These are phyloP conservation scores for Schoenoplectus tabernaemontani DNA, from an alignment of 202 grass and related monocot species.

Conservation along the genomic window DNA sequence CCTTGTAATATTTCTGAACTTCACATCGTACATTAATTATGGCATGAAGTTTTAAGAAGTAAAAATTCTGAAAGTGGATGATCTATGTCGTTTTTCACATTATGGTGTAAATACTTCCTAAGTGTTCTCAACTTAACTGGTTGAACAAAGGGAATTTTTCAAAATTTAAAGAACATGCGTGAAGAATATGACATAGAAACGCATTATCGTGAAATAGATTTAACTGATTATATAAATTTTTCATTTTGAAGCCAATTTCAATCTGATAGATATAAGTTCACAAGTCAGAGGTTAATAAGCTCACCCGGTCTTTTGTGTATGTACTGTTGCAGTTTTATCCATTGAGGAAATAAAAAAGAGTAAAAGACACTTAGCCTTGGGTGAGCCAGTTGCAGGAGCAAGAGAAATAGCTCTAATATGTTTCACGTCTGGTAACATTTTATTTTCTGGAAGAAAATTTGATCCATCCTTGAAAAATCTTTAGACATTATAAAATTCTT, in stretches of 20 bases:
- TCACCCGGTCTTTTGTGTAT: no score
- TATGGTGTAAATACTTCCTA: neutral
- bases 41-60: neutral
- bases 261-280: neutral
- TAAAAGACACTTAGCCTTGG: neutral
- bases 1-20: neutral
- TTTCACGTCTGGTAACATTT: constrained; percentile 80
- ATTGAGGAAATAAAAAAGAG: constrained; percentile 32
- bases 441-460: neutral
- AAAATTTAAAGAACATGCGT: neutral
- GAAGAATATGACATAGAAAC: neutral
- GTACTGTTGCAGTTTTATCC: constrained; percentile 34
- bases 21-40: neutral
- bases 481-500: neutral
- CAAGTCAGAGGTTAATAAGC: neutral
- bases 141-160: neutral
- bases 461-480: neutral
- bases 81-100: neutral
- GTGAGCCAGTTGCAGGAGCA: constrained; percentile 32
- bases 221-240: neutral
- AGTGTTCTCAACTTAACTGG: neutral
- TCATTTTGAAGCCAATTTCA: neutral
- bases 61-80: neutral
- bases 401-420: constrained; percentile 64
- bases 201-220: neutral